Evolutionary conservation across 163 green algal species (phyloP), one percentile per base, ranked within the genome.

Genomic region (Smithsoniella earleae): DNA sequence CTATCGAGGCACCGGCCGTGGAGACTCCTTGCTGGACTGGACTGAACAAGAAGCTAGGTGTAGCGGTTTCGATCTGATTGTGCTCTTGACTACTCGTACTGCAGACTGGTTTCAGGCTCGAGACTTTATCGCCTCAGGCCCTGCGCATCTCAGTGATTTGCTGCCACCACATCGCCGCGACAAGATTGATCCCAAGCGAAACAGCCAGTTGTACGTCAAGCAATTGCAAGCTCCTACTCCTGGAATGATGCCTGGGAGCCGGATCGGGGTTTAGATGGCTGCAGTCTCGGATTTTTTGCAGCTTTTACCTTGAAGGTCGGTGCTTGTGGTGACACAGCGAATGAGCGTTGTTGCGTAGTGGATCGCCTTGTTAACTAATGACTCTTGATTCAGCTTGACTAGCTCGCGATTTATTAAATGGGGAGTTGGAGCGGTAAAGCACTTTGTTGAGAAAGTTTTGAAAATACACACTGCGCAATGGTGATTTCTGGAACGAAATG

Each of bases 11-110:
- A 83, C 81, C 2, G 94, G 94, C 27, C 84, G 89, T 10, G 94
- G 94, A 16, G 94, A 99, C 85, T 85, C 80, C 22, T 76, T 99
- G 81, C 83, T 99, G 55, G 91, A 95, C 78, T 98, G 94, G 36
- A 80, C 96, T 25, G 92, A 96, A 82, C 87, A 95, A 79, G 76
- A 81, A 37, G 75, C 74, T 20, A 64, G 81, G 25, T 73, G 55
- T 46, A 52, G 55, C 22, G 82, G 84, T 40, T 80, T 87, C 16
- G 49, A 83, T 31, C 73, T 75, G 25, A 80, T 96, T 62, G 87
- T 96, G 73, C 81, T 97, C 76, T 83, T 97, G 10, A 97, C 92
- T 38, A 97, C 92, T 0, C 83, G 91, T 65, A 97, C 91, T 2
- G 92, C 91, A 25, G 92, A 96, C 82, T 97, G 91, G 89, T 97